Conservation (phyloP, 306 rosid genomes). For the Trichosanthes cucumerina region DNA sequence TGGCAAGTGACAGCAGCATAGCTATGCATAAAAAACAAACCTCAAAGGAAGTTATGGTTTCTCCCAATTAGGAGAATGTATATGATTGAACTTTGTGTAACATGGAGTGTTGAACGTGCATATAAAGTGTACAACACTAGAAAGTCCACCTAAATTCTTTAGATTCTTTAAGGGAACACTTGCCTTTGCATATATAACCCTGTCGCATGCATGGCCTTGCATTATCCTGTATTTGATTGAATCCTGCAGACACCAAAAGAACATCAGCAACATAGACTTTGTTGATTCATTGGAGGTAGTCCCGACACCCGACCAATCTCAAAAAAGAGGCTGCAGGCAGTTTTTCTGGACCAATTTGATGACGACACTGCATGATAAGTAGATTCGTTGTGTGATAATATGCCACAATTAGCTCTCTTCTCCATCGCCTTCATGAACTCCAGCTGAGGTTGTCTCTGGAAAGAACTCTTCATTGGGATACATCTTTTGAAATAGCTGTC, state of each 20-base stretch:
- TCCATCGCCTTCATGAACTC: slow-evolving; percentile 13
- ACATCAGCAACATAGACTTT: background rate
- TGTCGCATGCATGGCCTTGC: background rate
- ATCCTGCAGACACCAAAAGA: background rate
- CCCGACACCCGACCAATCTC: background rate
- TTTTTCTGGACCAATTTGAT: background rate
- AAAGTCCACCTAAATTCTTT: background rate
- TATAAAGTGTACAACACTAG: background rate
- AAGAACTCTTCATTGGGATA: slow-evolving; percentile 32
- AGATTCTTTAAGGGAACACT: background rate
- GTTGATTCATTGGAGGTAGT: background rate
- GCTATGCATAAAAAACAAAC: background rate
- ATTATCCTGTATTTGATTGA: background rate
- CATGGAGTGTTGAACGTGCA: background rate
- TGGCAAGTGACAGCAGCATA: background rate
- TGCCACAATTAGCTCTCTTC: slow-evolving; percentile 9
- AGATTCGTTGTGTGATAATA: background rate
- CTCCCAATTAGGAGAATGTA: background rate
- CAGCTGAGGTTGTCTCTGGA: slow-evolving; percentile 18
- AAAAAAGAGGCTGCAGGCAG: background rate
- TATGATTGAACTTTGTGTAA: background rate
- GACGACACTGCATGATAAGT: background rate
- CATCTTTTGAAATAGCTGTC: slow-evolving; percentile 30
- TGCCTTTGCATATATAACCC: background rate
- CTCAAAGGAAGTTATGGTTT: background rate